A percentile compares a stretch with the other conserved stretches of the same genome.
Conservation (phyloP, 176 grass and related monocot species). For the Cenchrus fungigraminus region DNA sequence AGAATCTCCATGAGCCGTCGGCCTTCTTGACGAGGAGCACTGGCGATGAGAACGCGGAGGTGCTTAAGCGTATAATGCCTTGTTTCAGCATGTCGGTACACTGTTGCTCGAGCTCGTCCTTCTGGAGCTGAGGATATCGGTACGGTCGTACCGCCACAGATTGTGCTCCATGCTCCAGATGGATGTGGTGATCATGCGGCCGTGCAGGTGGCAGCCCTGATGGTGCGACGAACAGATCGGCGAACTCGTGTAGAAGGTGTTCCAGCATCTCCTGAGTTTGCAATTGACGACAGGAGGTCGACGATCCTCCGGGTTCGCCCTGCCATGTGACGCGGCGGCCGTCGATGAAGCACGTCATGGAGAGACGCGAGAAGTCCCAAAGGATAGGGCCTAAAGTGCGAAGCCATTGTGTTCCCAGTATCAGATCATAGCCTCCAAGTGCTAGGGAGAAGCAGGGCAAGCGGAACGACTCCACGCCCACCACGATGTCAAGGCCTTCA, state of each 20-base stretch:
- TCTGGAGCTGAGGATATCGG: neutral
- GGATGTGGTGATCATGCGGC: neutral
- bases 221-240: neutral
- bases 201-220: neutral
- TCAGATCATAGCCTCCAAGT: neutral
- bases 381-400: neutral
- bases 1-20: neutral
- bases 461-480: neutral
- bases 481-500: too few species aligned
- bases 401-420: neutral
- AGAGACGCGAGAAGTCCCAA: neutral
- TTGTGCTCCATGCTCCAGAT: neutral
- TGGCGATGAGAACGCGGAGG: neutral
- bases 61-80: neutral
- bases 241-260: neutral
- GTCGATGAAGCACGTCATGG: neutral
- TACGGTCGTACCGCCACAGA: neutral
- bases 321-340: neutral
- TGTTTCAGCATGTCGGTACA: neutral
- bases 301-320: fast-evolving
- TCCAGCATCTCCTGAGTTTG: neutral
- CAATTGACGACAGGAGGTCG: fast-evolving
- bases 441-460: neutral
- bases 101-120: neutral
- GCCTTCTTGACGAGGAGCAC: neutral